Base-by-base conservation (phyloP, 495 filamentous ascomycete genomes). In the Penicillium subrubescens region DNA sequence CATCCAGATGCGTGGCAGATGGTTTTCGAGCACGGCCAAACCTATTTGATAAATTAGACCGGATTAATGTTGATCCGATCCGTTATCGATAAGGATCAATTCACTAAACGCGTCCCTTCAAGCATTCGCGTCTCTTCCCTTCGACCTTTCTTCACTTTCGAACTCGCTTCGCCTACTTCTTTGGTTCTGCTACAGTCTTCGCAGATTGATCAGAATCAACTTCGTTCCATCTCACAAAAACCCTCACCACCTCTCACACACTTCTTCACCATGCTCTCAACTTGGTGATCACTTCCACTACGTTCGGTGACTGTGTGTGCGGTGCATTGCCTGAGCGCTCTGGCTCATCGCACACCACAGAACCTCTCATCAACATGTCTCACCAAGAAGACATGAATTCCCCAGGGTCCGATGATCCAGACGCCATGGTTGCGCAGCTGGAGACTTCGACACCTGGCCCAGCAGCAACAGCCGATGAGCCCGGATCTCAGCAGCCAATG, bases 391-490 rank as follows among this genome's bases (percentile, higher is more conserved):
- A 59, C 12, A 12, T 31, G 19, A n/a, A 25, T 10, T 37, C 54
- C 8, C 33, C 56, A 17, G 53, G 33, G 5, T 64, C 52, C 48
- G 65, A 69, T 15, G 65, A 68, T 54, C 57, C 66, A 2, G 65
- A 71, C 57, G 68, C 68, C 3, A 57, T 67, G 19, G 69, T 66
- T 25, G 60, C 62, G 1, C 67, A 73, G 37, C 66, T 71, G 23
- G 41, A 65, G 5, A 34, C 56, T 34, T 48, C 46, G 2, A 11
- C 39, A 12, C 27, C 60, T 17, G 33, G 14, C 5, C 29, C 25
- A 12, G 35, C 55, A 15, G 35, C 55, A 5, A 12, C 53, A 23
- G 53, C 21, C 61, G 37, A 23, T 17, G 10, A 52, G 14, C 12
- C 14, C 14, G 35, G 43, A 19, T 6, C 46, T 33, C 25, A 34